Percentiles rank a stretch among this genome's conserved stretches.
These are phyloP conservation scores for Aphanomyces astaci DNA, from an alignment of 352 stramenopile genomes.

Conservation along the genomic window DNA sequence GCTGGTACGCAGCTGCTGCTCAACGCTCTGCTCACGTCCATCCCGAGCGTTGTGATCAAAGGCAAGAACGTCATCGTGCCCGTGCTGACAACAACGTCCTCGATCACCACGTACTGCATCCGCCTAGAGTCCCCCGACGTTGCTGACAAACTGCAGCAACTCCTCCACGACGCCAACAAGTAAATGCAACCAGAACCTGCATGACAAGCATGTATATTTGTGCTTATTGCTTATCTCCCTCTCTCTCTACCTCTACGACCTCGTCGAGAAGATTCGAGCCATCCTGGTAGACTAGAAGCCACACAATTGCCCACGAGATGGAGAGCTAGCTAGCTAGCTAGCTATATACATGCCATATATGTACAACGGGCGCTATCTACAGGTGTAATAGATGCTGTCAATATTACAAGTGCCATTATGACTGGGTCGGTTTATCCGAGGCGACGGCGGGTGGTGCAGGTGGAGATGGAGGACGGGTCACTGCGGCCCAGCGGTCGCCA, in stretches of 20 bases:
- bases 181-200: conserved; percentile 9
- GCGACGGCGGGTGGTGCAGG: background rate
- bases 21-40: conserved; percentile 9
- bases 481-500: background rate
- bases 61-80: conserved; percentile 15
- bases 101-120: conserved; percentile 11
- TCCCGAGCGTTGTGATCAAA: conserved; percentile 1
- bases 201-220: too few species aligned
- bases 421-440: too few species aligned
- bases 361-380: too few species aligned
- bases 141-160: conserved; percentile 4
- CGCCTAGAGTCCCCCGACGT: conserved; percentile 8
- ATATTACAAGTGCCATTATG: too few species aligned
- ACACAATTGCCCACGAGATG: too few species aligned
- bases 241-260: background rate
- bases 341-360: too few species aligned
- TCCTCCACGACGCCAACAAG: background rate
- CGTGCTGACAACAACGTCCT: background rate
- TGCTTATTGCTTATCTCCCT: too few species aligned
- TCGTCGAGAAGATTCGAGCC: too few species aligned
- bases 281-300: too few species aligned
- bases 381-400: too few species aligned
- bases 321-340: too few species aligned
- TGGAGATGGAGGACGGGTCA: background rate
- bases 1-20: conserved; percentile 19